Evolutionary conservation across 441 rosid genomes (phyloP).

Genomic region (Rhodomyrtus psidioides): DNA sequence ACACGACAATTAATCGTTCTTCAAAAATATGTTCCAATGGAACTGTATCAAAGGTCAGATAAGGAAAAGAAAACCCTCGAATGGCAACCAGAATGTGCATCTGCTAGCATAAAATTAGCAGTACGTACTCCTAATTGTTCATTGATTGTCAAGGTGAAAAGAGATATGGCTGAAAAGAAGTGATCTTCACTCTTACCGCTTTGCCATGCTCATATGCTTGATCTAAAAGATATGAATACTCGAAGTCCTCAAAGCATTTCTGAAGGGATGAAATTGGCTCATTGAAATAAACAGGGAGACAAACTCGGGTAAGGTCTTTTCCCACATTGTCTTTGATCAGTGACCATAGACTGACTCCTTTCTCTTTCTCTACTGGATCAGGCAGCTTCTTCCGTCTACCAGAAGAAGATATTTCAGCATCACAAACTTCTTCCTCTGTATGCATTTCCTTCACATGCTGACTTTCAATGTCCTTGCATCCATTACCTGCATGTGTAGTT

Average conservation of each 20-base stretch:
- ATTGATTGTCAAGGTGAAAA: background rate
- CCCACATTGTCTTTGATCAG: slow-evolving; percentile 91
- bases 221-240: slow-evolving; percentile 73
- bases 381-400: slow-evolving; percentile 84
- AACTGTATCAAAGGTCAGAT: background rate
- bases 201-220: slow-evolving; percentile 70
- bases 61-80: background rate
- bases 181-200: slow-evolving; percentile 41
- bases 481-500: slow-evolving; percentile 9
- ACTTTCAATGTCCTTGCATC: slow-evolving; percentile 8
- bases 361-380: slow-evolving; percentile 87
- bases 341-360: slow-evolving; percentile 97
- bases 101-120: background rate
- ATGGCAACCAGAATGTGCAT: background rate
- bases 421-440: slow-evolving; percentile 18
- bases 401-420: slow-evolving; percentile 28
- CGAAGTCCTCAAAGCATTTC: slow-evolving; percentile 89
- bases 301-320: slow-evolving; percentile 91
- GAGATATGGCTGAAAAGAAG: background rate
- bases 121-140: background rate
- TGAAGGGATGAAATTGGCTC: slow-evolving; percentile 97
- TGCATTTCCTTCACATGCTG: slow-evolving; percentile 32
- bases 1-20: background rate
- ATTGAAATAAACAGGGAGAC: slow-evolving; percentile 95
- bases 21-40: background rate